Conservation (phyloP, 2,329 filamentous ascomycete species). For the Aspergillus vadensis region DNA sequence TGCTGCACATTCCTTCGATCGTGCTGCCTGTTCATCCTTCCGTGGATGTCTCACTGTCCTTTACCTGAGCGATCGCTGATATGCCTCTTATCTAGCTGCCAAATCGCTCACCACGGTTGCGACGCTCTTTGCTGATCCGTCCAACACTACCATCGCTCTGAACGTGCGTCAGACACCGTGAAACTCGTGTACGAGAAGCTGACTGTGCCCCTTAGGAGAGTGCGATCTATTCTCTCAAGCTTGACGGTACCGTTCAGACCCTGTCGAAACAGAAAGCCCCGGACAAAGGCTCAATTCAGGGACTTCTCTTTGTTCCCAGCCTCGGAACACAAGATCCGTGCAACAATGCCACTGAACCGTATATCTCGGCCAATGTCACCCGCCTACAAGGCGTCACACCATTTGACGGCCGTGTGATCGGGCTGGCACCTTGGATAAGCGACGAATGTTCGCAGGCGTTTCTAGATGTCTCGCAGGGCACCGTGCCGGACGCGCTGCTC, state of each 20-base stretch:
- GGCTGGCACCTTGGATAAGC: constrained; percentile 83
- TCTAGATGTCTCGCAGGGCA: constrained; percentile 62
- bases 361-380: constrained; percentile 75
- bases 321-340: constrained; percentile 63
- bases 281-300: constrained; percentile 65
- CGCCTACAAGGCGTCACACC: constrained; percentile 67
- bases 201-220: constrained; percentile 28
- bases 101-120: constrained; percentile 34
- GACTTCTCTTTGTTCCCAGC: constrained; percentile 82
- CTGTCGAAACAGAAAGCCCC: constrained; percentile 69
- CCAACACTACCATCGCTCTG: constrained; percentile 35
- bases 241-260: constrained; percentile 67
- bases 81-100: constrained; percentile 26
- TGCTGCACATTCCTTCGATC: constrained; percentile 7
- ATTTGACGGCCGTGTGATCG: constrained; percentile 71
- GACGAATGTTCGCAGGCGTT: constrained; percentile 72
- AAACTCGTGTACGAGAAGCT: background rate
- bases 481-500: constrained; percentile 62
- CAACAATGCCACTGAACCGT: constrained; percentile 61
- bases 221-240: constrained; percentile 38
- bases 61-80: background rate
- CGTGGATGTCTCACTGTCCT: background rate
- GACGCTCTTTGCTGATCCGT: constrained; percentile 39
- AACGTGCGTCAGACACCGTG: constrained; percentile 33
- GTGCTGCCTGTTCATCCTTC: background rate